A percentile compares a stretch with the other conserved stretches of the same genome.
These are phyloP conservation scores for Canavalia gladiata DNA, from an alignment of 306 rosid genomes.

Conservation along the genomic window DNA sequence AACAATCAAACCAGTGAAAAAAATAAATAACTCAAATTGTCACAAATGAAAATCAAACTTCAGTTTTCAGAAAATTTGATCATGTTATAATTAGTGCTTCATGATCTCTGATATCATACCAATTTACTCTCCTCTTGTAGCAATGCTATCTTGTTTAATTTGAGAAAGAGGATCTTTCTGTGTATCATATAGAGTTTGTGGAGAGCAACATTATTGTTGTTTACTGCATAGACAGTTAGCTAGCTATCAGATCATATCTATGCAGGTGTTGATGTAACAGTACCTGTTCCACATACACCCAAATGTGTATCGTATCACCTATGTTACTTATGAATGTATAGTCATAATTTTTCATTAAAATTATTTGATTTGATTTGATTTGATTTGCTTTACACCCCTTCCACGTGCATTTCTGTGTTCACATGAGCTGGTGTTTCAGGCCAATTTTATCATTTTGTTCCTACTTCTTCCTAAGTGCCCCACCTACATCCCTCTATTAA, in stretches of 20 bases:
- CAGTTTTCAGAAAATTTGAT: background rate
- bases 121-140: background rate
- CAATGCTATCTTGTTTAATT: background rate
- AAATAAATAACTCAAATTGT: background rate
- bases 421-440: constrained; percentile 58
- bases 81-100: background rate
- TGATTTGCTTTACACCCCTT: constrained; percentile 42
- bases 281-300: background rate
- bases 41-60: constrained; percentile 1
- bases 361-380: constrained; percentile 57
- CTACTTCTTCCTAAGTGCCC: constrained; percentile 41
- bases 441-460: constrained; percentile 44
- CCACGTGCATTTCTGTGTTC: constrained; percentile 63
- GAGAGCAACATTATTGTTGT: background rate
- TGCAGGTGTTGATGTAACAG: constrained; percentile 17
- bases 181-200: background rate
- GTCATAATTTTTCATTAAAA: constrained; percentile 28
- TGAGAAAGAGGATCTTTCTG: background rate
- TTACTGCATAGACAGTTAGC: background rate
- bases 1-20: background rate
- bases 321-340: background rate
- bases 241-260: constrained; percentile 4
- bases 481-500: constrained; percentile 71
- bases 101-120: background rate
- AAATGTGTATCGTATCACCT: background rate